phyloP scores from a whole-genome alignment of 805 yeast species.

The Limtongozyma cylindracea region DNA sequence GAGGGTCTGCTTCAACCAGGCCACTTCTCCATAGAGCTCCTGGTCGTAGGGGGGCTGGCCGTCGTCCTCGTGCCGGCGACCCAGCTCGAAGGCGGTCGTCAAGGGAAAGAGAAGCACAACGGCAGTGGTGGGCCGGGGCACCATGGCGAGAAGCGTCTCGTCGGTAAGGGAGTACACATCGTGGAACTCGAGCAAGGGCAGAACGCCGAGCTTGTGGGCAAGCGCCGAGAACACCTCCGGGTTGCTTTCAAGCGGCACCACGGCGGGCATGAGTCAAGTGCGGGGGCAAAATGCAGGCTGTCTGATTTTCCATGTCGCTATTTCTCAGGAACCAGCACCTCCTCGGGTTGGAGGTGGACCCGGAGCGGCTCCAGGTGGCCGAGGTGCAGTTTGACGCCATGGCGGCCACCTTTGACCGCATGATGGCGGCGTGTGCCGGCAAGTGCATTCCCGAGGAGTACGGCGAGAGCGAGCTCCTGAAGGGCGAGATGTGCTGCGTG shows the following conservation, averaged over 20 bases:
- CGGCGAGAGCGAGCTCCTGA: conserved; percentile 62
- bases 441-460: conserved; percentile 78
- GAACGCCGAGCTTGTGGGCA: conserved; percentile 42
- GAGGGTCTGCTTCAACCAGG: conserved; percentile 69
- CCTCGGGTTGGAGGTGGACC: conserved; percentile 14
- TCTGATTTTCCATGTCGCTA: neutral
- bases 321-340: neutral
- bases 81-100: conserved; percentile 29
- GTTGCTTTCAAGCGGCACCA: conserved; percentile 76
- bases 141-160: conserved; percentile 49
- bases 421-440: conserved; percentile 32
- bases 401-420: conserved; percentile 11
- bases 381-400: conserved; percentile 45
- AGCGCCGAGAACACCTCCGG: conserved; percentile 62
- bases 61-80: conserved; percentile 15
- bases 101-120: conserved; percentile 68
- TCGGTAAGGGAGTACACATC: conserved; percentile 79
- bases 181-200: conserved; percentile 31
- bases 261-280: conserved; percentile 5
- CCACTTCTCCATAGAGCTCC: too few species aligned
- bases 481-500: conserved; percentile 63
- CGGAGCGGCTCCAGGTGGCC: conserved; percentile 35
- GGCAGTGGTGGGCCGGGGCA: conserved; percentile 64
- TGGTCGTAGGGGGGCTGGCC: too few species aligned
- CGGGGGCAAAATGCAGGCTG: too few species aligned